Evolutionary conservation across 2,329 filamentous ascomycete genomes (phyloP).

Genomic region (Ilyonectria destructans): DNA sequence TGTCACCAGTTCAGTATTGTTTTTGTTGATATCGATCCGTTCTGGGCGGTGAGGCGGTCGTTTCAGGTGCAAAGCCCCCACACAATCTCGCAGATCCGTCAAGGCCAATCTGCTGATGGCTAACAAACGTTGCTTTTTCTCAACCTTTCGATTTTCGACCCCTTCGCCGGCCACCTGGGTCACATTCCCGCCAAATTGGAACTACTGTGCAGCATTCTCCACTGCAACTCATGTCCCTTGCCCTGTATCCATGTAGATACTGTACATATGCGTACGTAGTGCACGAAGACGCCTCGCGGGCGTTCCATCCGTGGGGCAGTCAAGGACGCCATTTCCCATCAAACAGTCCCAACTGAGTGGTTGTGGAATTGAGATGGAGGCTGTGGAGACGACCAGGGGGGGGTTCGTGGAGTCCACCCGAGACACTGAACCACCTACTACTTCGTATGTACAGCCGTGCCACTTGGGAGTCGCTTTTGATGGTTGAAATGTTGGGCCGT

Average conservation of each 20-base stretch:
- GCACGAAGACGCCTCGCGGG: constrained; percentile 11
- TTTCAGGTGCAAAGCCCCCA: constrained; percentile 19
- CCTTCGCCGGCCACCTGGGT: constrained; percentile 25
- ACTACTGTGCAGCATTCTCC: constrained; percentile 25
- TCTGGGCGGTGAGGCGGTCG: constrained; percentile 35
- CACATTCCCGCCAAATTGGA: constrained; percentile 17
- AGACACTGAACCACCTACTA: constrained; percentile 19
- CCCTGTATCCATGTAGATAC: constrained; percentile 3
- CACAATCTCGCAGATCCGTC: constrained; percentile 31
- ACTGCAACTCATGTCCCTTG: constrained; percentile 23
- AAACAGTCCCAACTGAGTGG: constrained; percentile 34
- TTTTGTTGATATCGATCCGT: neutral
- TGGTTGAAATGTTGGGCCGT: neutral
- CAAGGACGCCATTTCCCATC: constrained; percentile 1
- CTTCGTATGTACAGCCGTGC: neutral
- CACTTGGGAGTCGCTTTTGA: neutral
- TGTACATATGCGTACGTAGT: constrained; percentile 1
- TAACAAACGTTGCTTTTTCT: constrained; percentile 27
- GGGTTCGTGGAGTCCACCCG: constrained; percentile 23
- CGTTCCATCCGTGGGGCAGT: constrained; percentile 18
- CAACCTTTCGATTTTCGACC: constrained; percentile 19
- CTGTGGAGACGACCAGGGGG: constrained; percentile 13
- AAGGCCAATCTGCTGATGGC: neutral
- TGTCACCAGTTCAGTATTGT: neutral
- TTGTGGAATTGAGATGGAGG: constrained; percentile 15